These are phyloP conservation scores for Blepharisma stoltei DNA, from an alignment of 73 alveolate species.

Conservation along the genomic window DNA sequence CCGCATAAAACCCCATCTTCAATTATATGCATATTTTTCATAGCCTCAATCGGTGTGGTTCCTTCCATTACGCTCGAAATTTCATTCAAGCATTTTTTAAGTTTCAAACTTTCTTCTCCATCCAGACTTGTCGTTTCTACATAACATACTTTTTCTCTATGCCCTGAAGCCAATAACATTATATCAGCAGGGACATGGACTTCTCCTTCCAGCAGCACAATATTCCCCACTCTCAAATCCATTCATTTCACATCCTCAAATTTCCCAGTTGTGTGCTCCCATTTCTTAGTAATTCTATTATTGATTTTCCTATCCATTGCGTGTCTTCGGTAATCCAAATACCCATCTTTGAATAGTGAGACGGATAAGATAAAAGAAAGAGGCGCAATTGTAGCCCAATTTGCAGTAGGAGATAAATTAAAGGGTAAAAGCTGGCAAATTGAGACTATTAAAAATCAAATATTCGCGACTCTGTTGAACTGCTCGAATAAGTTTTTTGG, in stretches of 20 bases:
- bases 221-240: constrained; percentile 8
- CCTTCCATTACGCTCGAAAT: constrained; percentile 24
- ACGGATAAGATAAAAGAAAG: constrained; percentile 10
- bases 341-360: constrained; percentile 14
- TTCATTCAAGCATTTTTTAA: constrained; percentile 61
- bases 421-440: constrained; percentile 26
- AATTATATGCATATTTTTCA: constrained; percentile 25
- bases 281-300: background rate
- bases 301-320: background rate
- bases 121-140: constrained; percentile 97
- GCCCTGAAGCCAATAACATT: constrained; percentile 59
- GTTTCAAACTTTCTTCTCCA: constrained; percentile 98
- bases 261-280: background rate
- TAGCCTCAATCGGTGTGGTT: background rate
- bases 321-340: constrained; percentile 21
- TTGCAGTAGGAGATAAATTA: constrained; percentile 3
- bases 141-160: constrained; percentile 69
- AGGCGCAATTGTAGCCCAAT: constrained; percentile 29
- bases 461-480: constrained; percentile 23
- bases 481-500: constrained; percentile 29
- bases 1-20: constrained; percentile 41
- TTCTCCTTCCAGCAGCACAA: background rate
- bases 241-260: background rate
- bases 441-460: constrained; percentile 28
- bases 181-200: constrained; percentile 13